phyloP scores from a whole-genome alignment of 345 rosid species.

The Populus euphratica region DNA sequence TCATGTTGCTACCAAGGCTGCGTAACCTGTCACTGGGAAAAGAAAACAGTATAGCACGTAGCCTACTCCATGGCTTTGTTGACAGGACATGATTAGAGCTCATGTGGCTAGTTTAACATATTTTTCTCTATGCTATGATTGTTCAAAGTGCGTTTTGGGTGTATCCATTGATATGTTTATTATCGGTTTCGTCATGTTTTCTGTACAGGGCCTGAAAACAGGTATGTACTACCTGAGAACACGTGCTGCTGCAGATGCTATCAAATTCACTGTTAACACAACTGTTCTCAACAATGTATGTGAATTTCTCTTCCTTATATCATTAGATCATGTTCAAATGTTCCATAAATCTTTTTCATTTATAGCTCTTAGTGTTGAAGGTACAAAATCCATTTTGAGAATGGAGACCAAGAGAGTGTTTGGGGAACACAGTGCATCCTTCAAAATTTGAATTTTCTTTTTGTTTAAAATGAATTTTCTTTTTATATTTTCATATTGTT shows the following conservation, averaged over 20 bases:
- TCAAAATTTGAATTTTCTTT: too few species aligned
- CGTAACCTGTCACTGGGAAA: too few species aligned
- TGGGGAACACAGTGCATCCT: too few species aligned
- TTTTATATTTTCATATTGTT: too few species aligned
- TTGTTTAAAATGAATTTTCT: too few species aligned
- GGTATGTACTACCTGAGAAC: constrained; percentile 90
- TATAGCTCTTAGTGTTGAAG: not conserved
- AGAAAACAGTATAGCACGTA: too few species aligned
- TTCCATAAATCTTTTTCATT: not conserved
- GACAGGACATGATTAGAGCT: too few species aligned
- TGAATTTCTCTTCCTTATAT: not conserved
- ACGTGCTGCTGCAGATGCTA: constrained; percentile 96
- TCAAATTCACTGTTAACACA: constrained; percentile 85
- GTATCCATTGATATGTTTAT: not conserved
- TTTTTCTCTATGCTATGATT: not conserved
- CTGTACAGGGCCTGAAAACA: constrained; percentile 68
- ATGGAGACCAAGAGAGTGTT: not conserved
- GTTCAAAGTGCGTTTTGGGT: not conserved
- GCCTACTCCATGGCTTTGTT: too few species aligned
- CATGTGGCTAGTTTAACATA: not conserved
- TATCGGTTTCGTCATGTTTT: not conserved
- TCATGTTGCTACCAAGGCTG: not conserved
- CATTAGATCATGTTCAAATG: not conserved
- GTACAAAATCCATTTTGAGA: not conserved
- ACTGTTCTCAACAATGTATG: constrained; percentile 33